Evolutionary conservation across 176 grass and related monocot species (phyloP).

Genomic region (Canna indica): DNA sequence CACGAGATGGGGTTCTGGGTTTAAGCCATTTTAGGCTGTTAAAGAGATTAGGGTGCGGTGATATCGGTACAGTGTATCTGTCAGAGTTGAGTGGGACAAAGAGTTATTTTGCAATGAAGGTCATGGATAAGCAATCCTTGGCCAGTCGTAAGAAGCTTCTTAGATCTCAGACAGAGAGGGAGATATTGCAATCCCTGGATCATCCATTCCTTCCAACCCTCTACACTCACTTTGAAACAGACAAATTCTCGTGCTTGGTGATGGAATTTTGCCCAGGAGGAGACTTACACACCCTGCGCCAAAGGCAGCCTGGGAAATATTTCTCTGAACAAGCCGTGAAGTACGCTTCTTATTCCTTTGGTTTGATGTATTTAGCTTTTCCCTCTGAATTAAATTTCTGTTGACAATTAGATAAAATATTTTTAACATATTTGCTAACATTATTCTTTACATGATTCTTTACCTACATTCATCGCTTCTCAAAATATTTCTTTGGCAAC

Average conservation of each 20-base stretch:
- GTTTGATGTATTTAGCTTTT: too few relatives aligned
- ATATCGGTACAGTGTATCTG: slow-evolving; percentile 10
- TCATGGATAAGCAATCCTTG: slow-evolving; percentile 8
- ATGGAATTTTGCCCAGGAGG: slow-evolving; percentile 7
- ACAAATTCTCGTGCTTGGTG: slow-evolving; percentile 13
- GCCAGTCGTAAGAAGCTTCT: slow-evolving; percentile 10
- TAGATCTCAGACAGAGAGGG: slow-evolving; percentile 14
- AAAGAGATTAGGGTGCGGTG: slow-evolving; percentile 8
- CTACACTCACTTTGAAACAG: slow-evolving; percentile 6
- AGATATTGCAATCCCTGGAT: slow-evolving; percentile 7
- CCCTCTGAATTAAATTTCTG: too few relatives aligned
- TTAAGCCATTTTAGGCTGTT: slow-evolving; percentile 9
- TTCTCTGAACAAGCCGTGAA: slow-evolving; percentile 11
- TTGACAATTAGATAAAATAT: too few relatives aligned
- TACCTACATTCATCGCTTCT: too few relatives aligned
- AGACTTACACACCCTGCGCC: slow-evolving; percentile 4
- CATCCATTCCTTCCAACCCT: slow-evolving; percentile 13
- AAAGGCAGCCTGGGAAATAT: slow-evolving; percentile 5
- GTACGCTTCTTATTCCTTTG: not conserved
- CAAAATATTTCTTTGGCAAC: not conserved
- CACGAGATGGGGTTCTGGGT: slow-evolving; percentile 3
- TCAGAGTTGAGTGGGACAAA: slow-evolving; percentile 1
- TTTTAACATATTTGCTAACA: too few relatives aligned
- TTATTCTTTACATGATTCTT: too few relatives aligned
- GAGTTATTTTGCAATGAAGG: slow-evolving; percentile 4